Conservation (phyloP, 106 monocot genomes). For the Dendrobium chrysotoxum region DNA sequence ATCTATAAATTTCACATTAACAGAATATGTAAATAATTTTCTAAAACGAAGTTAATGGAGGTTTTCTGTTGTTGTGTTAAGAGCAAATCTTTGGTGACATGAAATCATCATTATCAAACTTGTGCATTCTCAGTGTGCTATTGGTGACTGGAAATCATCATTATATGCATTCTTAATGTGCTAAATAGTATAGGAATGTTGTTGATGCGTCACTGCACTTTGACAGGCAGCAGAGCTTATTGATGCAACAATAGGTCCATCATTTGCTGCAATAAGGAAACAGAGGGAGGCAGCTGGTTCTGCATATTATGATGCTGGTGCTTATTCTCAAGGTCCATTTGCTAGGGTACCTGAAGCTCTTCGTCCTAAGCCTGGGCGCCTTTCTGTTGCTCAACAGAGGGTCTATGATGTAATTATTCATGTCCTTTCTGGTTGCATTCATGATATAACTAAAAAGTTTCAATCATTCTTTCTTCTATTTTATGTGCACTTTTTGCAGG, state of each 20-base stretch:
- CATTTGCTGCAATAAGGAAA: constrained; percentile 60
- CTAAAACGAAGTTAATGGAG: neutral
- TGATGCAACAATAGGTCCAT: constrained; percentile 60
- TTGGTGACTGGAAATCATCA: neutral
- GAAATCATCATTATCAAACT: neutral
- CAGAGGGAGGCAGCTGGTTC: constrained; percentile 69
- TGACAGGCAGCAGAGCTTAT: constrained; percentile 75
- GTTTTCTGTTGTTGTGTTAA: neutral
- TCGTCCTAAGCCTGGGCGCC: constrained; percentile 82
- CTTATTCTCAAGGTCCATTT: constrained; percentile 74
- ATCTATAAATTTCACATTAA: too few relatives aligned
- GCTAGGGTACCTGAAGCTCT: constrained; percentile 82
- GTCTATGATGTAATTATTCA: constrained; percentile 68
- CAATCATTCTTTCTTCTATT: neutral
- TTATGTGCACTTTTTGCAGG: constrained; percentile 36
- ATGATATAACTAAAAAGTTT: neutral
- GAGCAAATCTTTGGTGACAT: neutral
- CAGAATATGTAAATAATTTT: too few relatives aligned
- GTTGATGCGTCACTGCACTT: neutral
- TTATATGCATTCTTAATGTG: neutral
- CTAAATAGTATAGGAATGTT: neutral
- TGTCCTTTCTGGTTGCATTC: neutral
- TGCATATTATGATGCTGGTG: constrained; percentile 68
- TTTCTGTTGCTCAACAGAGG: constrained; percentile 59
- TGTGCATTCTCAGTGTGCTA: neutral